These are phyloP conservation scores for Hymenoscyphus linearis DNA, from an alignment of 2,329 filamentous ascomycete species.

Conservation along the genomic window DNA sequence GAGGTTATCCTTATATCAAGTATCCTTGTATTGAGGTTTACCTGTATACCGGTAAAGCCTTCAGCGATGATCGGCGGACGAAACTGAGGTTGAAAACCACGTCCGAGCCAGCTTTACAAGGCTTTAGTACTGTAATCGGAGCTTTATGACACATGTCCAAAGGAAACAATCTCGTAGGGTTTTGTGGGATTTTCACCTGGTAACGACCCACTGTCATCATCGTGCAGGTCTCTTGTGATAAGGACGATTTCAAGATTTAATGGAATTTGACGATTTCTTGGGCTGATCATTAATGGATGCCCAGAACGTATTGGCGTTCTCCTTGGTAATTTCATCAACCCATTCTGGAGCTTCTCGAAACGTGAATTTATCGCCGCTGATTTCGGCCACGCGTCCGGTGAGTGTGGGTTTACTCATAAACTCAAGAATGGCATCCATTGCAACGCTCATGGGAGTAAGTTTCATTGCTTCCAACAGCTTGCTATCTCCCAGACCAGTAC, in stretches of 20 bases:
- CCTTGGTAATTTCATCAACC: slow-evolving; percentile 43
- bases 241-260: neutral
- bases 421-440: slow-evolving; percentile 39
- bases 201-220: neutral
- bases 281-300: slow-evolving; percentile 10
- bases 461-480: slow-evolving; percentile 44
- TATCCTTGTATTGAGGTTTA: no score
- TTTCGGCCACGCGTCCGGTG: slow-evolving; percentile 44
- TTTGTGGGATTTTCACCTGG: neutral
- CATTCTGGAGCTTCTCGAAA: slow-evolving; percentile 39
- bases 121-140: neutral
- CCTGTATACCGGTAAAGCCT: no score
- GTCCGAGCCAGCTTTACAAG: neutral
- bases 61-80: neutral
- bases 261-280: neutral
- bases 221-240: neutral
- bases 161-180: neutral
- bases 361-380: slow-evolving; percentile 46
- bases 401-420: slow-evolving; percentile 37
- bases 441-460: slow-evolving; percentile 46
- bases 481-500: slow-evolving; percentile 33
- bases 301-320: slow-evolving; percentile 45
- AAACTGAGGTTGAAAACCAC: neutral
- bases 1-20: no score
- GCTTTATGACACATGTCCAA: neutral